These are phyloP conservation scores for Aspergillus quadricinctus DNA, from an alignment of 2,329 filamentous ascomycete genomes.

Conservation along the genomic window DNA sequence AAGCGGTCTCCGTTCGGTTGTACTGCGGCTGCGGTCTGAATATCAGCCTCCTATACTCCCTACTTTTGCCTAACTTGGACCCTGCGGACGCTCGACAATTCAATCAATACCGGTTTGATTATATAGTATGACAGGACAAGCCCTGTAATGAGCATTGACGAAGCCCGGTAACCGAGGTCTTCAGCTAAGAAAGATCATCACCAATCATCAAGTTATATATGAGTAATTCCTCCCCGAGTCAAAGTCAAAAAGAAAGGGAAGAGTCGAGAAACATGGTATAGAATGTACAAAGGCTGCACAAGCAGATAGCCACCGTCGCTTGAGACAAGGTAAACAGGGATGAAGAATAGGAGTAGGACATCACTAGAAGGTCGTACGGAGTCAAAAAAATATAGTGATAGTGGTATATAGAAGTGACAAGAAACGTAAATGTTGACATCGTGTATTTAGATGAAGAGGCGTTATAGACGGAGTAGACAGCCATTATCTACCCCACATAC, in stretches of 20 bases:
- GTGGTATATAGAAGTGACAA: neutral
- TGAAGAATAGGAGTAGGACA: neutral
- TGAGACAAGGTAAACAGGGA: neutral
- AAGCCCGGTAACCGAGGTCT: neutral
- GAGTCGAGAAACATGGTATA: neutral
- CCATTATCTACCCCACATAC: constrained; percentile 24
- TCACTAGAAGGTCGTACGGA: neutral
- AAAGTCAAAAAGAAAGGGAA: neutral
- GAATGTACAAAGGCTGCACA: neutral
- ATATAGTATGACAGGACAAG: neutral
- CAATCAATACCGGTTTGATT: neutral
- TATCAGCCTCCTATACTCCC: too few relatives aligned
- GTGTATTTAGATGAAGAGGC: constrained; percentile 2
- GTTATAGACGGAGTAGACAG: neutral
- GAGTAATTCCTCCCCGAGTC: neutral
- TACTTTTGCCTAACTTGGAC: neutral
- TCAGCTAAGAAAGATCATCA: neutral
- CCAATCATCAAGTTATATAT: neutral
- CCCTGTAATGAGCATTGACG: neutral
- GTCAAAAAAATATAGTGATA: neutral
- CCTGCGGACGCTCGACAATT: neutral
- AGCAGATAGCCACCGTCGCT: neutral
- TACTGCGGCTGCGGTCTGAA: too few relatives aligned
- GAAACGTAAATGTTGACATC: constrained; percentile 1
- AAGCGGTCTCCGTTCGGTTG: too few relatives aligned